Percentiles rank a stretch among this genome's conserved stretches.
Conservation (phyloP, 1,284 basidiomycete species). For the Rugosomyces carneus region DNA sequence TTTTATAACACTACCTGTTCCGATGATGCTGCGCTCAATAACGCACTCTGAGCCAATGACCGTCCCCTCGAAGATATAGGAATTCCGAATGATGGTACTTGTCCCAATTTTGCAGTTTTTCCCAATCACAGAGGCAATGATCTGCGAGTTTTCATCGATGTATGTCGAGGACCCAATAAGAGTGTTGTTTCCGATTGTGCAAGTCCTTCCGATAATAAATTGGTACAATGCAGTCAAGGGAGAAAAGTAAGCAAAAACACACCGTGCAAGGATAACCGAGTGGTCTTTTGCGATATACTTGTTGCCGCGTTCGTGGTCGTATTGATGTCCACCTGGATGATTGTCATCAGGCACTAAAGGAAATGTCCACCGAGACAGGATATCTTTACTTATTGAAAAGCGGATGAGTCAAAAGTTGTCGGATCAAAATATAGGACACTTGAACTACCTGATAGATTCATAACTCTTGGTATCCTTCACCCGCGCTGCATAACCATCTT, state of each 20-base stretch:
- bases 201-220: constrained; percentile 44
- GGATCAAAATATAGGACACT: not conserved
- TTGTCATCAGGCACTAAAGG: constrained; percentile 93
- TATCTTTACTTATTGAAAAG: constrained; percentile 65
- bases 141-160: constrained; percentile 56
- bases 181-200: constrained; percentile 77
- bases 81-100: constrained; percentile 57
- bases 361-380: constrained; percentile 89
- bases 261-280: constrained; percentile 74
- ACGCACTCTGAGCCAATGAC: constrained; percentile 72
- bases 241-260: constrained; percentile 8
- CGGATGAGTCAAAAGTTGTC: not conserved
- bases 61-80: constrained; percentile 82
- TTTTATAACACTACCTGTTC: constrained; percentile 66
- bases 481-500: constrained; percentile 83
- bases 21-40: constrained; percentile 77
- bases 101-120: constrained; percentile 64
- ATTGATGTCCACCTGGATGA: constrained; percentile 74
- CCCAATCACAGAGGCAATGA: constrained; percentile 74
- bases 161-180: constrained; percentile 71
- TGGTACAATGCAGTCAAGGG: not conserved
- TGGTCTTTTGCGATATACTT: constrained; percentile 79
- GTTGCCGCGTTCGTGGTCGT: constrained; percentile 82
- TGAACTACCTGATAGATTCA: constrained; percentile 70
- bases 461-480: constrained; percentile 89